A percentile compares a stretch with the other conserved stretches of the same genome.
Evolutionary conservation across 768 basidiomycete species (phyloP).

Genomic region (Lactarius evosmus): DNA sequence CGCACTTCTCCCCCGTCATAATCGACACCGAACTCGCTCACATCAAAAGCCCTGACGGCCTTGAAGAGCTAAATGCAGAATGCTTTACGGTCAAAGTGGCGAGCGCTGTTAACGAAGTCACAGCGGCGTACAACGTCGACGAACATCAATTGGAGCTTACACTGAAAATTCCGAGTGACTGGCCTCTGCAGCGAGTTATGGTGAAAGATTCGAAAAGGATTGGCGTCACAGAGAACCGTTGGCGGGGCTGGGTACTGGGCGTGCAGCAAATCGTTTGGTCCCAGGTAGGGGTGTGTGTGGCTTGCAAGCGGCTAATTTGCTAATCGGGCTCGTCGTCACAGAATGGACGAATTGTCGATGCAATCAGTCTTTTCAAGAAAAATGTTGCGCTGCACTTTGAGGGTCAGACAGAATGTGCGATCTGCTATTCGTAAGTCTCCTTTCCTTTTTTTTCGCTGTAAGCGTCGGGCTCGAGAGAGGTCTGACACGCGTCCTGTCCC

Average conservation of each 20-base stretch:
- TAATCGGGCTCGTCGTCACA: constrained; percentile 35
- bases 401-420: constrained; percentile 93
- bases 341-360: constrained; percentile 91
- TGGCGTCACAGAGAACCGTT: constrained; percentile 84
- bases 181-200: constrained; percentile 85
- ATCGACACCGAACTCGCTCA: constrained; percentile 78
- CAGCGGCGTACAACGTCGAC: constrained; percentile 82
- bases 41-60: constrained; percentile 53
- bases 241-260: constrained; percentile 91
- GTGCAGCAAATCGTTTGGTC: constrained; percentile 89
- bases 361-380: constrained; percentile 85
- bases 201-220: constrained; percentile 81
- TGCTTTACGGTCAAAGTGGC: constrained; percentile 78
- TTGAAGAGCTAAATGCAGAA: constrained; percentile 66
- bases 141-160: constrained; percentile 91
- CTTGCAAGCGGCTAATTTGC: neutral
- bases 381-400: constrained; percentile 93
- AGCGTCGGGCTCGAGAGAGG: neutral
- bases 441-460: neutral
- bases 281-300: constrained; percentile 52
- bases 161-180: constrained; percentile 82
- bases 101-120: constrained; percentile 71
- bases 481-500: constrained; percentile 9
- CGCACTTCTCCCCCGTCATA: constrained; percentile 86
- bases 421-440: constrained; percentile 83